Percentiles rank a stretch among this genome's conserved stretches.
Evolutionary conservation across 768 basidiomycete species (phyloP).

Genomic region (Russula sp.): DNA sequence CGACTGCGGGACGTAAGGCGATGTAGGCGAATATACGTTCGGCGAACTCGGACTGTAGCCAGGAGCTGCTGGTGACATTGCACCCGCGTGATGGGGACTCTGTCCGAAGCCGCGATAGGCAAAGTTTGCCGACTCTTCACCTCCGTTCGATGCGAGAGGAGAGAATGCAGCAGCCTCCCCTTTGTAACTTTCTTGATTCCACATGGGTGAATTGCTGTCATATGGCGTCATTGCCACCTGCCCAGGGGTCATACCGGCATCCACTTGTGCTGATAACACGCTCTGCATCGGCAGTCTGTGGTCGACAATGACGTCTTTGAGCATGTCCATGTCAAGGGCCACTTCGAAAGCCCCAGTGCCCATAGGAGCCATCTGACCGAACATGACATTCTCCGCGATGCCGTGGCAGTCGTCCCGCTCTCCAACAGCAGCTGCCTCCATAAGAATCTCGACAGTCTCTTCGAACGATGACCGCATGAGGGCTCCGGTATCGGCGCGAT

Average conservation of each 20-base stretch:
- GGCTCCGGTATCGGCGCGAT: constrained; percentile 97
- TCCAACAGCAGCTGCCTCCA: constrained; percentile 97
- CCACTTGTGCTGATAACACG: constrained; percentile 72
- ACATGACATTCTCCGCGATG: constrained; percentile 98
- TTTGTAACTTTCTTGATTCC: constrained; percentile 70
- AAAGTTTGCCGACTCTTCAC: constrained; percentile 79
- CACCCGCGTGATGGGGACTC: constrained; percentile 79
- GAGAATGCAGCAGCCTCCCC: constrained; percentile 91
- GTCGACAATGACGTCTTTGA: constrained; percentile 97
- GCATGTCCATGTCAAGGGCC: constrained; percentile 93
- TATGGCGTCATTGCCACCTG: constrained; percentile 97
- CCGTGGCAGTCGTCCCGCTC: constrained; percentile 99
- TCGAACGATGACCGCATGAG: constrained; percentile 99
- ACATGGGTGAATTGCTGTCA: constrained; percentile 84
- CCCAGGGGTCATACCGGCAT: constrained; percentile 88
- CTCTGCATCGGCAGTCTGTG: constrained; percentile 86
- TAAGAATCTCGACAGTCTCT: constrained; percentile 97
- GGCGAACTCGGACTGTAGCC: constrained; percentile 93
- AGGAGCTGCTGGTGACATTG: constrained; percentile 84
- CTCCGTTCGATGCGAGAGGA: constrained; percentile 80
- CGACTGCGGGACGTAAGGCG: constrained; percentile 84
- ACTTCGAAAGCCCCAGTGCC: constrained; percentile 97
- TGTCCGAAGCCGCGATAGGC: constrained; percentile 75
- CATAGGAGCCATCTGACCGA: constrained; percentile 99
- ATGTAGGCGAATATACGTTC: constrained; percentile 83